Base-by-base conservation (phyloP, 345 rosid species). In the Pistacia vera region DNA sequence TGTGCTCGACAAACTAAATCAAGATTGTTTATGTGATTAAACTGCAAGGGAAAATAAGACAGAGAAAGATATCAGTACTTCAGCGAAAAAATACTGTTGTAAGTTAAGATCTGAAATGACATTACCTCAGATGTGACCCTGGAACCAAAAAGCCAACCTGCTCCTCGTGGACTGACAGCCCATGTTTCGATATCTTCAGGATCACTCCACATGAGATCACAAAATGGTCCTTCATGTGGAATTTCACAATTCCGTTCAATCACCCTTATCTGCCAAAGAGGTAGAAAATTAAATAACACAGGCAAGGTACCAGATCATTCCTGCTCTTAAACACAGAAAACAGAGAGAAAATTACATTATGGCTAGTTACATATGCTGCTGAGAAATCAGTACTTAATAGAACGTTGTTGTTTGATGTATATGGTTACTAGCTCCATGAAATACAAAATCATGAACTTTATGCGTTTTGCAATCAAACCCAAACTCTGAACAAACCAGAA, bases 191-290 rank as follows among this genome's bases (percentile, higher is more conserved):
- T 96, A 79, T 96, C 98, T 88, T 96, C 99, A 72, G 99, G 99
- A 84, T 96, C 99, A 77, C 99, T 96, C 98, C 99, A 94, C 99
- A 94, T 96, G 54, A 96, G 97, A 87, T 96, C 99, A 80, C 99
- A 96, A 83, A 96, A 96, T 64, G 99, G 97, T 63, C 99, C 99
- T 89, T 97, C 99, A 79, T 97, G 97, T 8, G 99, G 98, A 79
- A 97, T 97, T 84, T 96, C 99, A 63, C 99, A 94, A 74, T 94
- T 94, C 69, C 99, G 88, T 61, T 96, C 98, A 64, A 96, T 81
- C 76, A 96, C 64, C 85, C 99, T 88, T 81, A 96, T 96, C 99
- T 96, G 88, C 78, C 67, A 78, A 73, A 83, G 36, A 54, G 77
- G 16, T 33, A 59, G 44, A 70, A 46, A 64, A 65, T 1, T 6